These are phyloP conservation scores for Aristolochia californica DNA, from an alignment of 164 flowering plant species.

Conservation along the genomic window DNA sequence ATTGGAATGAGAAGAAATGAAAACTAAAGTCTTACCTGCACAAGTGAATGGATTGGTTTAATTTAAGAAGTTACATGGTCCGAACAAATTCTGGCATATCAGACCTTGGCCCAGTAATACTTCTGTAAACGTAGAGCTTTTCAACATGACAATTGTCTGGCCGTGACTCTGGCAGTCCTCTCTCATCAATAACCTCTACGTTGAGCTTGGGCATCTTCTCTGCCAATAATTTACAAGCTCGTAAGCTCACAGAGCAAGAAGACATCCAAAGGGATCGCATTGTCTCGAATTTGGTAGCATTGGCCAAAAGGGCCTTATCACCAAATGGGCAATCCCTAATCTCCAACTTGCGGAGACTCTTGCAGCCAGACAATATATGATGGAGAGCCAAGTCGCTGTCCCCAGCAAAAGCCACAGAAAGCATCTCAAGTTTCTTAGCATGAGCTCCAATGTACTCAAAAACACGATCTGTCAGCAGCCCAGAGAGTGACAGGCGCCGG, in stretches of 20 bases:
- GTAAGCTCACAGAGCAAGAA: conserved; percentile 70
- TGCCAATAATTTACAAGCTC: conserved; percentile 67
- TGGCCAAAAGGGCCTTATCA: conserved; percentile 76
- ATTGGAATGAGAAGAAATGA: conserved; percentile 7
- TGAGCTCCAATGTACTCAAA: conserved; percentile 66
- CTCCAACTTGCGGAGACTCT: conserved; percentile 70
- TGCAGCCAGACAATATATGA: conserved; percentile 73
- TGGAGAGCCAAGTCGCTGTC: conserved; percentile 76
- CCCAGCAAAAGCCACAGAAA: conserved; percentile 91
- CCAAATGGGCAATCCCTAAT: conserved; percentile 92
- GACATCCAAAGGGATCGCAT: conserved; percentile 99
- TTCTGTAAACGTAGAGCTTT: conserved; percentile 59
- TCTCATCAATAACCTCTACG: conserved; percentile 74
- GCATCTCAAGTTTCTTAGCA: conserved; percentile 74
- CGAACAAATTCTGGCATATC: conserved; percentile 65
- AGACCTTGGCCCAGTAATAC: conserved; percentile 60
- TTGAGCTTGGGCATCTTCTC: conserved; percentile 66
- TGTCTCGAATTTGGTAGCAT: conserved; percentile 90
- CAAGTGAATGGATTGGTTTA: not conserved
- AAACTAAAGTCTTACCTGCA: conserved; percentile 27
- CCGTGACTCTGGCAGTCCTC: conserved; percentile 37
- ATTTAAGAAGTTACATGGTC: conserved; percentile 30
- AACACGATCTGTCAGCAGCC: conserved; percentile 67
- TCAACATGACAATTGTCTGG: conserved; percentile 49
- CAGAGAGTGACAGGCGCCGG: conserved; percentile 70